A percentile compares a stretch with the other conserved stretches of the same genome.
Evolutionary conservation across 2,329 filamentous ascomycete species (phyloP).

Genomic region (Atkinsonella texensis): DNA sequence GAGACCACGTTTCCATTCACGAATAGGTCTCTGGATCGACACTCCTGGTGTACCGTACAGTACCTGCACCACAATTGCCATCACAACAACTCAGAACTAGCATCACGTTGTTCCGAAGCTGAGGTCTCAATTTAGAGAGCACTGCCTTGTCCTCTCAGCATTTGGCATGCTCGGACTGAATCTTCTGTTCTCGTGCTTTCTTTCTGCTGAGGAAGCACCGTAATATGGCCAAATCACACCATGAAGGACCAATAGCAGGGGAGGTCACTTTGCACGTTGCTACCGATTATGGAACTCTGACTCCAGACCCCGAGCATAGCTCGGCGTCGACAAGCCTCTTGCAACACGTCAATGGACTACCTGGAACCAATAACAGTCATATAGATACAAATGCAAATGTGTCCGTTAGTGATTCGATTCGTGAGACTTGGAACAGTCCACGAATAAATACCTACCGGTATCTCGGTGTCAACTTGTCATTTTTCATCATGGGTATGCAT

Average conservation of each 20-base stretch:
- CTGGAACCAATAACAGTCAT: background rate
- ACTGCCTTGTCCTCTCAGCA: too few species aligned
- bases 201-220: too few species aligned
- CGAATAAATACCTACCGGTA: constrained; percentile 46
- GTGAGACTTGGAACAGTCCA: constrained; percentile 53
- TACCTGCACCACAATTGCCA: too few species aligned
- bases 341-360: background rate
- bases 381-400: background rate
- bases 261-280: background rate
- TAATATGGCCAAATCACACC: background rate
- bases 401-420: constrained; percentile 1
- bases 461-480: constrained; percentile 45
- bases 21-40: background rate
- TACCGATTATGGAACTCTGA: background rate
- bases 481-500: constrained; percentile 56
- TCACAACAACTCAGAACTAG: too few species aligned
- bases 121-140: too few species aligned
- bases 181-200: too few species aligned
- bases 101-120: too few species aligned
- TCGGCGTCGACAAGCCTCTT: background rate
- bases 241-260: background rate
- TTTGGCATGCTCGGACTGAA: too few species aligned
- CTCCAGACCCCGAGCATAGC: background rate
- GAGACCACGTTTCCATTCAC: background rate
- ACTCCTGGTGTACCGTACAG: background rate